Evolutionary conservation across 257 asterid species (phyloP), one percentile per base, ranked within the genome.

Genomic region (Solanum stenotomum): DNA sequence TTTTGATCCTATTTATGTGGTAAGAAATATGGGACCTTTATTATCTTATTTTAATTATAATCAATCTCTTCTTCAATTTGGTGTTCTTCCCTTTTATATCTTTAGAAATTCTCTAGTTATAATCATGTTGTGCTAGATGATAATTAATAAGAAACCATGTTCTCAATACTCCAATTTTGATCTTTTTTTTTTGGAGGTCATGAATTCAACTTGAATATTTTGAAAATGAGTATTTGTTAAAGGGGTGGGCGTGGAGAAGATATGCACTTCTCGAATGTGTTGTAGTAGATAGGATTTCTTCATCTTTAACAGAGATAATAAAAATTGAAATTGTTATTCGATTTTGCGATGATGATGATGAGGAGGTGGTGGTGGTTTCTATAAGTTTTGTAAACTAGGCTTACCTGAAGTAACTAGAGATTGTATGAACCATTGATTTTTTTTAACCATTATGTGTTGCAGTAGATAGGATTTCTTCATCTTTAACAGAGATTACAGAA

Each of bases 1-100:
- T 70, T 86, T 93, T n/a, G 96, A 93, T 86, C 94, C 96, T 1
- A 59, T 91, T 82, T 76, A 44, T 81, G 85, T 91, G 90, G 96
- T 93, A 87, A 68, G 92, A 35, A 49, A 27, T 25, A 12, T 33
- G 13, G 7, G 6, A 31, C 13, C 3, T 71, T 4, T 13, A 7
- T 67, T 6, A 29, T 2, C 67, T 72, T 74, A 46, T 10, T 44
- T 42, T 27, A 1, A 23, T 23, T 15, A 15, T 49, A 44, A 25
- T 16, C 8, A 77, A 23, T 44, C 4, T 77, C 27, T 27, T 11
- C 40, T 44, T 34, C 49, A 22, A 11, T 23, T 29, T 20, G 27
- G 79, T 70, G 23, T 77, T 77, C 61, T 79, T 44, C 25, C 25
- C 85, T 16, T 81, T 14, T 38, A 8, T n/a, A 10, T 65, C 3